A percentile compares a stretch with the other conserved stretches of the same genome.
phyloP scores from a whole-genome alignment of 768 basidiomycete species.

The Boletellus emodensis region DNA sequence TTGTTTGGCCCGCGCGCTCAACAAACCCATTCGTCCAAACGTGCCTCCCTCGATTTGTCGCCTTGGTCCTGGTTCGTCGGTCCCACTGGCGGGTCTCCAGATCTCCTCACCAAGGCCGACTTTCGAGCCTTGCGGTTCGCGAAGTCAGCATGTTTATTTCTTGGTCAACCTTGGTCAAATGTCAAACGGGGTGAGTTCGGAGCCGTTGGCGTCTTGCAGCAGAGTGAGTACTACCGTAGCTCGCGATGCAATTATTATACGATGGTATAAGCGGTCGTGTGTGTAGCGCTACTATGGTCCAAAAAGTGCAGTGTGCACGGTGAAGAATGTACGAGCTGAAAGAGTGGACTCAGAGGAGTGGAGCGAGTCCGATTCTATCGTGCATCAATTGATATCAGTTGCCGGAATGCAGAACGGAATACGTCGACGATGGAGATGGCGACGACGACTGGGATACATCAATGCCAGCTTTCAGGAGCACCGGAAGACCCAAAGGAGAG shows the following conservation, averaged over 20 bases:
- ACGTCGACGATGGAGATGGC: slow-evolving; percentile 25
- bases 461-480: slow-evolving; percentile 14
- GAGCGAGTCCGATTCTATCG: slow-evolving; percentile 2
- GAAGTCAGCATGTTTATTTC: too few species aligned
- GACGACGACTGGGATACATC: slow-evolving; percentile 16
- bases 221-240: too few species aligned
- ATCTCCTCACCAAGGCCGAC: too few species aligned
- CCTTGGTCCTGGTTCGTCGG: too few species aligned
- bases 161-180: too few species aligned
- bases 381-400: slow-evolving; percentile 15
- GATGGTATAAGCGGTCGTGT: neutral
- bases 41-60: too few species aligned
- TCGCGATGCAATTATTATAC: too few species aligned
- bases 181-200: too few species aligned
- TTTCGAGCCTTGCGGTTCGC: too few species aligned
- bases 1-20: neutral
- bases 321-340: slow-evolving; percentile 7
- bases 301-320: neutral
- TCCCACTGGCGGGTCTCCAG: too few species aligned
- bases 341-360: neutral
- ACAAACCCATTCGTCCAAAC: neutral
- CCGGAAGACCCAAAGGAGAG: slow-evolving; percentile 9
- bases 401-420: slow-evolving; percentile 14
- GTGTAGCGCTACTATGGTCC: neutral
- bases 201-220: too few species aligned